A percentile compares a stretch with the other conserved stretches of the same genome.
These are phyloP conservation scores for Arthrinium phaeospermum DNA, from an alignment of 2,329 filamentous ascomycete genomes.

Conservation along the genomic window DNA sequence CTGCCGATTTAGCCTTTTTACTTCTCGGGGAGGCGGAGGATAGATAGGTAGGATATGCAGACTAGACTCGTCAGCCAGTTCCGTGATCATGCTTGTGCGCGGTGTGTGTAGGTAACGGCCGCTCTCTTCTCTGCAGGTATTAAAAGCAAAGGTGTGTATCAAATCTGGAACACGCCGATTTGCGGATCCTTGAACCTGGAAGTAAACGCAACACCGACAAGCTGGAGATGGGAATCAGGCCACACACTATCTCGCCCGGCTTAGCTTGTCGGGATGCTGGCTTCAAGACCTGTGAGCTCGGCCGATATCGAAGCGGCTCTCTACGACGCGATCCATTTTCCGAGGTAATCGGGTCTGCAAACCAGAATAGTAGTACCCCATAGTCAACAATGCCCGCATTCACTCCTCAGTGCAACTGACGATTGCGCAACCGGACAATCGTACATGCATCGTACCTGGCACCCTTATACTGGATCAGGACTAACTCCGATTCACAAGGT, in stretches of 20 bases:
- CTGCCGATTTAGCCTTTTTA: constrained; percentile 12
- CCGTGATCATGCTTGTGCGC: background rate
- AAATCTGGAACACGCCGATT: constrained; percentile 16
- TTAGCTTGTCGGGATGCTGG: background rate
- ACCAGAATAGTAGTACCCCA: background rate
- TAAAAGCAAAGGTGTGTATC: constrained; percentile 10
- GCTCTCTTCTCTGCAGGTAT: constrained; percentile 4
- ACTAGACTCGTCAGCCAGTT: constrained; percentile 1
- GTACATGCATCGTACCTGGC: background rate
- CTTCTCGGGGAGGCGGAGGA: background rate
- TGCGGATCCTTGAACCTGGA: constrained; percentile 17
- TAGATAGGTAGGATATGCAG: background rate
- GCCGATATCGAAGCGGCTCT: background rate
- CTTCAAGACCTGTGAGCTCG: background rate
- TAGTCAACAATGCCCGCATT: background rate
- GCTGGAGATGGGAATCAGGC: background rate
- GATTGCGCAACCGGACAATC: background rate
- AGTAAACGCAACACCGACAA: background rate
- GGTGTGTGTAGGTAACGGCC: background rate
- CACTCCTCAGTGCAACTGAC: background rate
- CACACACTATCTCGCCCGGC: background rate
- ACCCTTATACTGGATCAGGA: background rate
- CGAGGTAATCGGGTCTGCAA: too few species aligned
- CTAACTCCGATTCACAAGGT: background rate
- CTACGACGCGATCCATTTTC: background rate